phyloP scores from a whole-genome alignment of 805 yeast species.

The Zygotorulaspora danielsina region DNA sequence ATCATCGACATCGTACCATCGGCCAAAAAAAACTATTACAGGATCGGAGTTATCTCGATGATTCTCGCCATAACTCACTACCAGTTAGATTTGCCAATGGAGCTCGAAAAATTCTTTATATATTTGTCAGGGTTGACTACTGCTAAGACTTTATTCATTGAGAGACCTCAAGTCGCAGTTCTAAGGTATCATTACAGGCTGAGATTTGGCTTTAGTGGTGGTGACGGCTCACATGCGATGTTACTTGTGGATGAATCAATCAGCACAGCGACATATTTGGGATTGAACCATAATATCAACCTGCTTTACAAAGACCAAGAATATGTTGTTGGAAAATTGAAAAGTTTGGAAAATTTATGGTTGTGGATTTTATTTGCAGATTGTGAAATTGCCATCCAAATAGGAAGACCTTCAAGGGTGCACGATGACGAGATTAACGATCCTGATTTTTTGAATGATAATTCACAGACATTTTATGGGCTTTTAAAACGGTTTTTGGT shows the following conservation, averaged over 20 bases:
- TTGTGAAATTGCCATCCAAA: conserved; percentile 22
- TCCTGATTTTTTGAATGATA: conserved; percentile 5
- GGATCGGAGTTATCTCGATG: conserved; percentile 27
- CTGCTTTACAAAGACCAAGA: conserved; percentile 18
- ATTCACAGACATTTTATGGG: conserved; percentile 11
- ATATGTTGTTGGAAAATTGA: conserved; percentile 19
- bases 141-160: conserved; percentile 28
- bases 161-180: conserved; percentile 28
- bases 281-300: conserved; percentile 24
- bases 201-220: conserved; percentile 19
- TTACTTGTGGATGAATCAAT: conserved; percentile 16
- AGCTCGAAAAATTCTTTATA: conserved; percentile 20
- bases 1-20: conserved; percentile 10
- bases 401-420: conserved; percentile 26
- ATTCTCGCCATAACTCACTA: conserved; percentile 23
- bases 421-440: conserved; percentile 6
- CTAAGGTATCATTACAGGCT: conserved; percentile 15
- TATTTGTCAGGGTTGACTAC: conserved; percentile 28
- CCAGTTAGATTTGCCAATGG: conserved; percentile 17
- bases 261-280: conserved; percentile 20
- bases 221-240: conserved; percentile 27
- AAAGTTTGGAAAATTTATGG: conserved; percentile 28
- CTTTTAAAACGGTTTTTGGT: conserved; percentile 16
- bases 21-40: conserved; percentile 27
- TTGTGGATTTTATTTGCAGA: conserved; percentile 29